Conservation (phyloP, 768 basidiomycete genomes). For the Mrakia gelida region DNA sequence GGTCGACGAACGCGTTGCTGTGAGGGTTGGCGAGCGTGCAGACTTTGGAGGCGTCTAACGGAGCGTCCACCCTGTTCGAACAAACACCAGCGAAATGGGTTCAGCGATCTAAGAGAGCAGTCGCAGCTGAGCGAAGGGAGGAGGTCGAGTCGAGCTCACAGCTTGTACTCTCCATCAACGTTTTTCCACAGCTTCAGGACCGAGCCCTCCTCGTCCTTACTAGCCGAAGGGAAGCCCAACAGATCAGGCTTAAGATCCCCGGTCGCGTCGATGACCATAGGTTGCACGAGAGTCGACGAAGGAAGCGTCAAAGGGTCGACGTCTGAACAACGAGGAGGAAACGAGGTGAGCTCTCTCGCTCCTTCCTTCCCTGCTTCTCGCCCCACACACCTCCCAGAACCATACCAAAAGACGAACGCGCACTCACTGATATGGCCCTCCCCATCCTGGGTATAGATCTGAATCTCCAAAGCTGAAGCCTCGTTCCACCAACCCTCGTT, state of each 20-base stretch:
- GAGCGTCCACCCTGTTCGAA: slow-evolving; percentile 26
- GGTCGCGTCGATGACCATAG: slow-evolving; percentile 77
- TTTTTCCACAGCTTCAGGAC: slow-evolving; percentile 72
- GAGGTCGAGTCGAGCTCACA: slow-evolving; percentile 52
- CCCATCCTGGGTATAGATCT: slow-evolving; percentile 59
- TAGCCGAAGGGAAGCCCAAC: slow-evolving; percentile 57
- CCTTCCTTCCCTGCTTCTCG: too few relatives aligned
- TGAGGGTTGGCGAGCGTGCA: slow-evolving; percentile 84
- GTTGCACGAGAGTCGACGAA: slow-evolving; percentile 64
- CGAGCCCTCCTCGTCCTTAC: slow-evolving; percentile 44
- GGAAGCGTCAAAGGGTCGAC: slow-evolving; percentile 22
- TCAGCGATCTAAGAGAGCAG: neutral
- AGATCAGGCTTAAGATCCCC: slow-evolving; percentile 88
- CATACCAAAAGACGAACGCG: too few relatives aligned
- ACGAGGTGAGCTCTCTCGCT: neutral
- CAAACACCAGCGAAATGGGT: neutral
- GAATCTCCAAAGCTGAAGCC: slow-evolving; percentile 55
- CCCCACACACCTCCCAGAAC: too few relatives aligned
- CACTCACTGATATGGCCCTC: slow-evolving; percentile 42
- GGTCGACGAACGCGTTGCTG: slow-evolving; percentile 87
- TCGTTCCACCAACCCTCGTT: slow-evolving; percentile 47
- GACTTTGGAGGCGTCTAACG: slow-evolving; percentile 45
- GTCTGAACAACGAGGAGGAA: slow-evolving; percentile 47
- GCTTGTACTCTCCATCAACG: slow-evolving; percentile 63
- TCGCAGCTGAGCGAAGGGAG: neutral